Conservation (phyloP, 2,329 filamentous ascomycete species). For the Ophiosphaerella korrae region DNA sequence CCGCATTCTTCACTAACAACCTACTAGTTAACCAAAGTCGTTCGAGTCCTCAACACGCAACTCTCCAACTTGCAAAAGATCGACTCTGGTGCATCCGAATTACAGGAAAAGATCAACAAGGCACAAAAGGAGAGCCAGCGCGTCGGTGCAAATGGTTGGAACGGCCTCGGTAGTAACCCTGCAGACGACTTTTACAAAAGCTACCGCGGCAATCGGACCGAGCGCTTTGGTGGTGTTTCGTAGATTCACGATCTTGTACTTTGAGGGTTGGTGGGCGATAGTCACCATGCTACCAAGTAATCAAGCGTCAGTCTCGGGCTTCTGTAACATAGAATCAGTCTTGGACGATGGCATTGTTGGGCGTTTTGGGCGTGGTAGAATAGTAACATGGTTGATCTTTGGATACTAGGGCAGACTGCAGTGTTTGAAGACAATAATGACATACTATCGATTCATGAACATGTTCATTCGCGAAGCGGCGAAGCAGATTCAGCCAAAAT, state of each 20-base stretch:
- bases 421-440: too few relatives aligned
- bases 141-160: constrained; percentile 56
- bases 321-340: not conserved
- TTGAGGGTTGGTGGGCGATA: too few relatives aligned
- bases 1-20: not conserved
- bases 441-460: too few relatives aligned
- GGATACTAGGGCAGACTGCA: too few relatives aligned
- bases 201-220: constrained; percentile 67
- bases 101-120: constrained; percentile 80
- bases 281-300: too few relatives aligned
- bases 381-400: not conserved
- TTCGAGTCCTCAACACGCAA: constrained; percentile 91
- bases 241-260: constrained; percentile 6
- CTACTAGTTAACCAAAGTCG: constrained; percentile 86
- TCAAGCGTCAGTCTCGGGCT: not conserved
- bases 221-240: constrained; percentile 41
- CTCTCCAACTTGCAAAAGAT: constrained; percentile 92
- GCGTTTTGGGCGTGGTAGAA: not conserved
- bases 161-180: constrained; percentile 67
- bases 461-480: too few relatives aligned
- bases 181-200: constrained; percentile 91
- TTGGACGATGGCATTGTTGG: not conserved
- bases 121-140: constrained; percentile 78
- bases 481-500: too few relatives aligned
- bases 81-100: constrained; percentile 78